These are phyloP conservation scores for Lumnitzera littorea DNA, from an alignment of 345 rosid genomes.

Conservation along the genomic window DNA sequence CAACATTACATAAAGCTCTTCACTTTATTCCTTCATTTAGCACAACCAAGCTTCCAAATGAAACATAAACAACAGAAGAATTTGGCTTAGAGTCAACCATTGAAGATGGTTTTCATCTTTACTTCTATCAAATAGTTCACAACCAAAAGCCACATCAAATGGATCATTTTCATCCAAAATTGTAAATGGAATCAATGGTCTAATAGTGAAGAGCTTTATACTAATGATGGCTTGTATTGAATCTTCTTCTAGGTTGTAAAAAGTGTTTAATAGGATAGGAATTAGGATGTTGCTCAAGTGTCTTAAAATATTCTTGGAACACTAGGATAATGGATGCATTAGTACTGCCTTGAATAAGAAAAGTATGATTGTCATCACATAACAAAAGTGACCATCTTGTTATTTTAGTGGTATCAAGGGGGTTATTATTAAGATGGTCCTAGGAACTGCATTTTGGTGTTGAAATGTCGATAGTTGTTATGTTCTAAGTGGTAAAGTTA, in stretches of 20 bases:
- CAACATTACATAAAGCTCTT: constrained; percentile 8
- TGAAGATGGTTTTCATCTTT: constrained; percentile 11
- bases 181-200: constrained; percentile 43
- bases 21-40: constrained; percentile 28
- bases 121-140: constrained; percentile 23
- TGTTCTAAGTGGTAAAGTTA: too few species aligned
- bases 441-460: constrained; percentile 19
- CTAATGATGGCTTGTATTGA: constrained; percentile 26
- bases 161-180: constrained; percentile 17
- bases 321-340: neutral
- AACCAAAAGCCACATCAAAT: constrained; percentile 11
- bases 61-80: constrained; percentile 26
- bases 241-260: constrained; percentile 46
- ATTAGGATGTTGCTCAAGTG: constrained; percentile 19
- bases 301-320: constrained; percentile 26
- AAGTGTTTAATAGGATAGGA: constrained; percentile 48
- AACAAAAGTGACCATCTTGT: constrained; percentile 33
- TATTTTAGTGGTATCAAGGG: constrained; percentile 16
- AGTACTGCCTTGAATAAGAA: constrained; percentile 3
- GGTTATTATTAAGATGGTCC: constrained; percentile 3
- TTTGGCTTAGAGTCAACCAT: constrained; percentile 33
- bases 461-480: constrained; percentile 24
- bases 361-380: constrained; percentile 31
- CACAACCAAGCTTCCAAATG: constrained; percentile 34
- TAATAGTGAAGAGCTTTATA: constrained; percentile 23